A percentile compares a stretch with the other conserved stretches of the same genome.
Evolutionary conservation across 768 basidiomycete genomes (phyloP).

Genomic region (Coprinopsis cinerea): DNA sequence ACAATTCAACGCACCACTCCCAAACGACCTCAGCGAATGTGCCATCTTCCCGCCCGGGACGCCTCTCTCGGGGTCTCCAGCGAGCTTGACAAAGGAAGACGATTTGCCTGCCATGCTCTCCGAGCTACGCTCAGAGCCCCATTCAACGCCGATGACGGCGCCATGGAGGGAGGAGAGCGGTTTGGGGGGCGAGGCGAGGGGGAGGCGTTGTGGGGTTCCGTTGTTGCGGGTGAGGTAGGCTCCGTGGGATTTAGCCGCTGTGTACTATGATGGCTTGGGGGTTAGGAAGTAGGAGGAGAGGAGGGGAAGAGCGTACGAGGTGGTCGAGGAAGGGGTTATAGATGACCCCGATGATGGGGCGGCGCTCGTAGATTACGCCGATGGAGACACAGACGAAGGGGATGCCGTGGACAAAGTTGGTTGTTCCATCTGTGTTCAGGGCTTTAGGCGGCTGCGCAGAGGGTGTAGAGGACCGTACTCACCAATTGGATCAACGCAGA

Average conservation of each 20-base stretch:
- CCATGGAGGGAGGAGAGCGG: conserved; percentile 63
- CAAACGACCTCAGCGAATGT: conserved; percentile 77
- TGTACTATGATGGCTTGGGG: conserved; percentile 47
- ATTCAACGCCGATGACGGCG: conserved; percentile 78
- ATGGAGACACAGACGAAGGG: conserved; percentile 89
- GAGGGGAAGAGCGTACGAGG: conserved; percentile 61
- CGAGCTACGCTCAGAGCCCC: conserved; percentile 73
- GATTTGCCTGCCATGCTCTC: conserved; percentile 53
- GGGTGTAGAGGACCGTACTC: not conserved
- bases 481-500: conserved; percentile 96
- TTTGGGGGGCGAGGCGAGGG: conserved; percentile 53
- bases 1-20: conserved; percentile 81
- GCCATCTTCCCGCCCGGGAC: conserved; percentile 76
- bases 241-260: conserved; percentile 73
- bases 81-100: conserved; percentile 65
- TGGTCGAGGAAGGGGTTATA: conserved; percentile 91
- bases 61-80: conserved; percentile 59
- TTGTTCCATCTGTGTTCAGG: conserved; percentile 63
- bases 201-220: conserved; percentile 49
- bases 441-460: not conserved
- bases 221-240: conserved; percentile 60
- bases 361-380: conserved; percentile 77
- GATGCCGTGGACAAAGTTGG: conserved; percentile 83
- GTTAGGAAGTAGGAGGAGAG: no score
- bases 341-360: conserved; percentile 85